Conservation (phyloP, 1,284 basidiomycete genomes). For the Pterulicium gracile region DNA sequence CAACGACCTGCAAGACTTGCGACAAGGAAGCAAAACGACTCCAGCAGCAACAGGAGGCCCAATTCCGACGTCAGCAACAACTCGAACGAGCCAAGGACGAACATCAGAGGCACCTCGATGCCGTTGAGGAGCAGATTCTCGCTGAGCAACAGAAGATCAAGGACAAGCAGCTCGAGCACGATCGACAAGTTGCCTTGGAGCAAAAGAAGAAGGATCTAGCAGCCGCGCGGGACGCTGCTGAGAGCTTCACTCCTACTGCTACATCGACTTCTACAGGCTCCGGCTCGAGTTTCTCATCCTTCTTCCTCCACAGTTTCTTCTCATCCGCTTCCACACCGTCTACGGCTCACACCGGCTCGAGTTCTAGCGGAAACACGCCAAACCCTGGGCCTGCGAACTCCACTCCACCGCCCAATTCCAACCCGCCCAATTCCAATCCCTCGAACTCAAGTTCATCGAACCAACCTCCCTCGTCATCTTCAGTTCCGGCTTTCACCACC, state of each 20-base stretch:
- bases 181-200: conserved; percentile 17
- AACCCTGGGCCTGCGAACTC: too few relatives aligned
- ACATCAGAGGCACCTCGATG: conserved; percentile 20
- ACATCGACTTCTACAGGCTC: background rate
- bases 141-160: conserved; percentile 13
- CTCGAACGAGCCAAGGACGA: conserved; percentile 21
- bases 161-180: conserved; percentile 17
- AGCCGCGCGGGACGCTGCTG: conserved; percentile 9
- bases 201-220: conserved; percentile 24
- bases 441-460: too few relatives aligned
- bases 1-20: conserved; percentile 22
- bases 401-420: too few relatives aligned
- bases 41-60: conserved; percentile 18
- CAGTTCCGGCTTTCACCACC: too few relatives aligned
- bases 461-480: too few relatives aligned
- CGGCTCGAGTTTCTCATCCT: too few relatives aligned
- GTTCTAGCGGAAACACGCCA: too few relatives aligned
- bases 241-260: background rate
- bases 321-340: too few relatives aligned
- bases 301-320: too few relatives aligned
- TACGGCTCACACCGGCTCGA: too few relatives aligned
- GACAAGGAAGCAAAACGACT: conserved; percentile 19
- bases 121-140: conserved; percentile 21
- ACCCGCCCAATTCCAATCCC: too few relatives aligned
- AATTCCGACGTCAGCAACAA: conserved; percentile 19